Conservation (phyloP, 306 rosid genomes). For the Quercus glauca region DNA sequence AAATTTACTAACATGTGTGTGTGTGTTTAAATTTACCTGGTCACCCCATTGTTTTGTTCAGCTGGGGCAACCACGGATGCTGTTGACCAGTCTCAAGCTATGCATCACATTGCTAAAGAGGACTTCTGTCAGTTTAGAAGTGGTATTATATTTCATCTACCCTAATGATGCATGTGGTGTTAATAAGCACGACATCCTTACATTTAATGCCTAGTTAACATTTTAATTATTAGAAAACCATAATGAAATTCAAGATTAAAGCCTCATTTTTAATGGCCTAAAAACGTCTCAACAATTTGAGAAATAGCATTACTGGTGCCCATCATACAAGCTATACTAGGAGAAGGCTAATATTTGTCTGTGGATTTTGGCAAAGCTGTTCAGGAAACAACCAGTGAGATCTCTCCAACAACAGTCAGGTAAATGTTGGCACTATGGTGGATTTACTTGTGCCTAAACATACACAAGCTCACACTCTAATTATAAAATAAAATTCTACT, state of each 20-base stretch:
- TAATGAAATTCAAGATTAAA: not conserved
- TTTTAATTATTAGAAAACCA: not conserved
- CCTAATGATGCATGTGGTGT: not conserved
- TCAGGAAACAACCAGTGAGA: constrained; percentile 11
- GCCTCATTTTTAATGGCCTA: not conserved
- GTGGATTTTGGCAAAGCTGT: not conserved
- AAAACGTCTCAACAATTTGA: not conserved
- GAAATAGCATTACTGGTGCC: not conserved
- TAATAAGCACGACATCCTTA: not conserved
- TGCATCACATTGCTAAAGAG: constrained; percentile 18
- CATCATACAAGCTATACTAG: not conserved
- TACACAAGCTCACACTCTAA: not conserved
- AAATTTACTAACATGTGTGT: not conserved
- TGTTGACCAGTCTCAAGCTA: constrained; percentile 13
- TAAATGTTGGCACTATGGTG: not conserved
- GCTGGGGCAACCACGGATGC: constrained; percentile 15
- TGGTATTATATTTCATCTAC: constrained; percentile 22
- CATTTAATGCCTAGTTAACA: not conserved
- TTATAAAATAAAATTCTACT: not conserved
- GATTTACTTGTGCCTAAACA: not conserved
- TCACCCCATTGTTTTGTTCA: not conserved
- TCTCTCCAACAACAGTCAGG: constrained; percentile 30
- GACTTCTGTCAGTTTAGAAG: constrained; percentile 2
- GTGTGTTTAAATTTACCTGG: not conserved
- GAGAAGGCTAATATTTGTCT: not conserved